These are phyloP conservation scores for Metroxylon sagu DNA, from an alignment of 176 grass and related monocot genomes.

Conservation along the genomic window DNA sequence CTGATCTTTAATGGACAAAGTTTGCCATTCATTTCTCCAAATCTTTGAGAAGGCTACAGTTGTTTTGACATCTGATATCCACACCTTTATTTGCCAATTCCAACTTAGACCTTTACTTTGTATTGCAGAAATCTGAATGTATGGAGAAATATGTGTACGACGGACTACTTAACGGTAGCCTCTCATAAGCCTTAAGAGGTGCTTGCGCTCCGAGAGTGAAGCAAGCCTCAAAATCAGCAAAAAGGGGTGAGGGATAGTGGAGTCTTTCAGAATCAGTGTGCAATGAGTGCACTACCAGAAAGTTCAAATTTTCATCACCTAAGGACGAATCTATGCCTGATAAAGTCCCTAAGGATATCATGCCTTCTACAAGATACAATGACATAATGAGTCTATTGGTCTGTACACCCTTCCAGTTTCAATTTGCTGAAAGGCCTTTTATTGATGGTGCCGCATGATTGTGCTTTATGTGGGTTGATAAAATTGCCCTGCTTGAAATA, in stretches of 20 bases:
- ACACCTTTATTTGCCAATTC: too few relatives aligned
- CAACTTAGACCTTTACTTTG: neutral
- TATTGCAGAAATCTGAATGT: conserved; percentile 18
- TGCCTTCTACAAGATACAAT: conserved; percentile 5
- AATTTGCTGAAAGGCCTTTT: neutral
- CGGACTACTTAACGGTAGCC: neutral
- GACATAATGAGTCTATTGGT: conserved; percentile 14
- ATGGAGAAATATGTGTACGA: conserved; percentile 21
- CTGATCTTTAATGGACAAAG: too few relatives aligned
- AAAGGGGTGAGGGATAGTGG: conserved; percentile 7
- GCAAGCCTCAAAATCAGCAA: conserved; percentile 7
- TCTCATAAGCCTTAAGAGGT: conserved; percentile 10
- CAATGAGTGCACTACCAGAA: conserved; percentile 7
- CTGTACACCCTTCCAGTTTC: conserved; percentile 11
- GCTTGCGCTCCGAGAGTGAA: conserved; percentile 3
- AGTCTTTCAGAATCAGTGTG: conserved; percentile 16
- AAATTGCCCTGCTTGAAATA: neutral
- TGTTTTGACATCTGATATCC: too few relatives aligned
- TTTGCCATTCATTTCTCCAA: too few relatives aligned
- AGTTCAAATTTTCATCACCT: conserved; percentile 5
- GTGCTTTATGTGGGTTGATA: neutral
- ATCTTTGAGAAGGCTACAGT: too few relatives aligned
- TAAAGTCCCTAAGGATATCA: conserved; percentile 15
- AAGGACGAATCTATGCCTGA: conserved; percentile 23
- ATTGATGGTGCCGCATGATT: neutral